Evolutionary conservation across 768 basidiomycete species (phyloP), one percentile per base, ranked within the genome.

Genomic region (Tricholoma bakamatsutake): DNA sequence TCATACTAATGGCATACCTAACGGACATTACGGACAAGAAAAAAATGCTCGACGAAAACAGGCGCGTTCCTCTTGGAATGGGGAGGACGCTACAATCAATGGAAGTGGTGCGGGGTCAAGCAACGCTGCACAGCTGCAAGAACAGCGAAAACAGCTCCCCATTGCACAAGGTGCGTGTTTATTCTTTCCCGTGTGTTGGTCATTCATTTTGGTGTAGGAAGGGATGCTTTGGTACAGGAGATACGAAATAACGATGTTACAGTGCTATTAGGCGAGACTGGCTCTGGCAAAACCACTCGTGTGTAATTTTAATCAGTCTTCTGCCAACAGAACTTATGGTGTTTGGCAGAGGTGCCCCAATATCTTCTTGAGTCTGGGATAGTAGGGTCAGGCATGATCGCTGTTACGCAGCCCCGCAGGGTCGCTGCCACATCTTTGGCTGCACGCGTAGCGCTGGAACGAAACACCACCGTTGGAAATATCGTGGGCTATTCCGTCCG

Each of bases 231-330:
- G 28, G 71, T 93, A 28, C 76, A 81, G 55, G 86, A 86, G 68
- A 85, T 96, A 51, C 70, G 72, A 30, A 79, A 83, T 59, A 87
- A 91, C 75, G 88, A 93, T 67, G 87, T 93, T 6, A 90, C 87
- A 1, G 84, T 98, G 43, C 80, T 99, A 8, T 80, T 99, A 2
- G 97, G 95, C 37, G 97, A 99, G 72, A 98, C 97, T 0, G 97
- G 97, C 11, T 97, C 94, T 17, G 97, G 97, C 59, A 99, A 99
- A 75, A 96, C 96, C 0, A 99, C 97, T 49, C 96, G 96, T 96
- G 70, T 64, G 93, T 5, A 10, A 8, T 53, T 56, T 31, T 24
- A 24, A 12, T 35, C 49, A 28, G 48, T 31, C 37, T 40, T 24
- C 33, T 42, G 37, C 27, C 12, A 27, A 39, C 8, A 18, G 40